Percentiles rank a stretch among this genome's conserved stretches.
These are phyloP conservation scores for Obba rivulosa DNA, from an alignment of 768 basidiomycete genomes.

Conservation along the genomic window DNA sequence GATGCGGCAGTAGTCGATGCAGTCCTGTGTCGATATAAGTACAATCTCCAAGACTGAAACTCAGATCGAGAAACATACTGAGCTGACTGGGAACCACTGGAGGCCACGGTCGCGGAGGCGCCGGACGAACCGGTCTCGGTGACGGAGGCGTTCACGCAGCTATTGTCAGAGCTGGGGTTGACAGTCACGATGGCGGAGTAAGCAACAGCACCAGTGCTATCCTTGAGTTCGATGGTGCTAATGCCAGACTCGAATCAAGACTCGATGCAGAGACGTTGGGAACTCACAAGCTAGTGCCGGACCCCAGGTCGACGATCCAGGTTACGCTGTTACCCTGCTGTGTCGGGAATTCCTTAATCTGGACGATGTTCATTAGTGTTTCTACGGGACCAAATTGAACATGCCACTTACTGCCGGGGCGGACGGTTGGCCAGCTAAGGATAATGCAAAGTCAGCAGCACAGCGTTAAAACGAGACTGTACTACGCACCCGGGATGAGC, in stretches of 20 bases:
- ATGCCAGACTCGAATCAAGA: conserved; percentile 4
- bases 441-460: not conserved
- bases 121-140: conserved; percentile 8
- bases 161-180: conserved; percentile 1
- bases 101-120: not conserved
- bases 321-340: conserved; percentile 40
- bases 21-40: not conserved
- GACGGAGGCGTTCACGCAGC: conserved; percentile 24
- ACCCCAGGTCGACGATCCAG: conserved; percentile 48
- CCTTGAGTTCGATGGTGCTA: conserved; percentile 56
- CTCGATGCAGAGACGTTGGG: not conserved
- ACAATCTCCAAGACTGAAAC: not conserved
- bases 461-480: not conserved
- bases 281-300: conserved; percentile 44
- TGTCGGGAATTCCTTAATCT: conserved; percentile 52
- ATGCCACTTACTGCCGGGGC: conserved; percentile 43
- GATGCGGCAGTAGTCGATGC: conserved; percentile 4
- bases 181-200: conserved; percentile 43
- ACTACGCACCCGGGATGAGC: conserved; percentile 51
- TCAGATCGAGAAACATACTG: no score
- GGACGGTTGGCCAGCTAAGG: conserved; percentile 45
- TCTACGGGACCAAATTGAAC: not conserved
- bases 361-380: conserved; percentile 1
- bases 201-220: conserved; percentile 45
- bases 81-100: no score